phyloP scores from a whole-genome alignment of 306 rosid genomes.

The Vicia faba region DNA sequence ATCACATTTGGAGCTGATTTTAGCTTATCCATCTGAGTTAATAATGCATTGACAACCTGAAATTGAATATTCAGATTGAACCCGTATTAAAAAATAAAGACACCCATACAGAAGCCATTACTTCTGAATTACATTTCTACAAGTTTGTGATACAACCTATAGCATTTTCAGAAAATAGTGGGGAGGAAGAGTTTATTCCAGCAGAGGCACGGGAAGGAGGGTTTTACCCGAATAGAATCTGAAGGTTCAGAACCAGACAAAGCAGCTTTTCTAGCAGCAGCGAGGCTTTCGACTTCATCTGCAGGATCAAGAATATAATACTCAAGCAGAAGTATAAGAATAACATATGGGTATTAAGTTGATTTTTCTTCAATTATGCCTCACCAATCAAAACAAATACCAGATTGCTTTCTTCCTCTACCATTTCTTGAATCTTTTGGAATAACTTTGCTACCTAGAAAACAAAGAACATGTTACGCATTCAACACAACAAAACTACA shows the following conservation, averaged over 20 bases:
- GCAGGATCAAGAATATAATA: conserved; percentile 43
- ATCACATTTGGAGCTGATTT: conserved; percentile 87
- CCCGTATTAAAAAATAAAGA: conserved; percentile 10
- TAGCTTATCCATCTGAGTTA: conserved; percentile 95
- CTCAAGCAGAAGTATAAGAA: conserved; percentile 35
- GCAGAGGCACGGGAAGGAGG: conserved; percentile 28
- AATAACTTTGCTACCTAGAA: conserved; percentile 90
- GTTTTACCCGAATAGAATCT: conserved; percentile 91
- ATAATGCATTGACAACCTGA: conserved; percentile 96
- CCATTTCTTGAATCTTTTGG: conserved; percentile 93
- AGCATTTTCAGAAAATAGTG: conserved; percentile 6
- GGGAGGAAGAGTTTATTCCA: conserved; percentile 24
- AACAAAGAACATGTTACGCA: conserved; percentile 20
- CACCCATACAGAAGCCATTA: conserved; percentile 4
- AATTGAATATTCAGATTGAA: conserved; percentile 42
- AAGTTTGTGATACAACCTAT: conserved; percentile 1
- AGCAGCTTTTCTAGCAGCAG: conserved; percentile 98
- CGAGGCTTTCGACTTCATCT: conserved; percentile 99
- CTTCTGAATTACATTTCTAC: conserved; percentile 22
- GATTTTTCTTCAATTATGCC: conserved; percentile 43
- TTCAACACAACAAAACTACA: conserved; percentile 28
- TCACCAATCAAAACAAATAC: conserved; percentile 99
- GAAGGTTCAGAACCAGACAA: conserved; percentile 99
- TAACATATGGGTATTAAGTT: conserved; percentile 33
- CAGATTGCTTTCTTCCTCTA: conserved; percentile 80